Base-by-base conservation (phyloP, 2,329 filamentous ascomycete species). In the Curvularia sp. region DNA sequence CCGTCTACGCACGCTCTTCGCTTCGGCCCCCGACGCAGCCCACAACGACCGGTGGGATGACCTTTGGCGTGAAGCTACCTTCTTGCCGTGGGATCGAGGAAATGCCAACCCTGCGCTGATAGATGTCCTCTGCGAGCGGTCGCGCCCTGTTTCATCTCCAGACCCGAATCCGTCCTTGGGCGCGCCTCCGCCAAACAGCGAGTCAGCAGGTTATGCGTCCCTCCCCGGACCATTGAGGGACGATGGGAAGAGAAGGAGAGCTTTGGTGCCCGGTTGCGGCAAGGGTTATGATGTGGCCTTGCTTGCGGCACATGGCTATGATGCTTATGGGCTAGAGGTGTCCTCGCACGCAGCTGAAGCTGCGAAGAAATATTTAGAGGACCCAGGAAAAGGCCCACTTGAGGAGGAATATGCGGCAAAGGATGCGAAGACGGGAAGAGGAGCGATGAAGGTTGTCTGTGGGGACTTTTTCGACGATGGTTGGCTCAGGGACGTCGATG, bases 191-290 rank as follows among this genome's bases (percentile, higher is more conserved):
- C 47, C 43, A 13, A 57, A 49, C n/a, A 47, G 52, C 42, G 28
- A 43, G 15, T 63, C 47, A 7, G 33, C 33, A 20, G 55, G 51
- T 18, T 61, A 54, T 24, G 31, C 30, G 6, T 56, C 39, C 22
- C 58, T 64, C 1, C 52, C 60, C 1, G 69, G 72, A 4, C 52
- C 70, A 1, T 20, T 67, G 9, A 57, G 33, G 1, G 8, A 52
- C 0, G 66, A 67, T 30, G 68, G 70, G 55, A 76, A 28, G 68
- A 79, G 75, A 55, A 85, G 84, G 66, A 81, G 80, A 56, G 92
- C 89, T 1, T 80, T 96, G 8, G 89, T 96, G 0, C 90, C 92
- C 0, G 92, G 92, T 5, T 96, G 92, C 76, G 93, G 92, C 0
- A 85, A 86, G 47, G 93, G 92, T 5, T 89, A 95, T 71, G 93